A percentile compares a stretch with the other conserved stretches of the same genome.
phyloP scores from a whole-genome alignment of 2,329 filamentous ascomycete species.

The Tolypocladium amazonense region DNA sequence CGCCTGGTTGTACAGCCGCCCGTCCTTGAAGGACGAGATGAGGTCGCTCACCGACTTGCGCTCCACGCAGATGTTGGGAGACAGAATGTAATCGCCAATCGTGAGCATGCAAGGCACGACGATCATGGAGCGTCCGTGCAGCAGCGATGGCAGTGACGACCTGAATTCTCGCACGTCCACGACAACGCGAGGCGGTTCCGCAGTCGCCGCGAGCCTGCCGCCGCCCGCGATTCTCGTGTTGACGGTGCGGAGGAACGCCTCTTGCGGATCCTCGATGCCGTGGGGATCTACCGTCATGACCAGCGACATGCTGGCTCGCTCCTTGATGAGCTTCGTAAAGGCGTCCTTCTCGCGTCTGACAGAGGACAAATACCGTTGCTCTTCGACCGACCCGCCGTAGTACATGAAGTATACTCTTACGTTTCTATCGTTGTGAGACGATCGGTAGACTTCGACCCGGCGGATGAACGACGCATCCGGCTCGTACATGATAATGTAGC shows the following conservation, averaged over 20 bases:
- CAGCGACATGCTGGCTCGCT: conserved; percentile 85
- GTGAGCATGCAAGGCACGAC: conserved; percentile 93
- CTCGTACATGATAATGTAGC: conserved; percentile 98
- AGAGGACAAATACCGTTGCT: conserved; percentile 81
- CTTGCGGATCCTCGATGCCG: conserved; percentile 69
- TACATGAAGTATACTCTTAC: conserved; percentile 96
- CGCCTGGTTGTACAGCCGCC: conserved; percentile 81
- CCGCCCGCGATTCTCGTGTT: conserved; percentile 96
- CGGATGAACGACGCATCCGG: conserved; percentile 91
- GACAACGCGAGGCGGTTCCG: conserved; percentile 79
- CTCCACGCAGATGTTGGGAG: conserved; percentile 84
- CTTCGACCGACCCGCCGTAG: conserved; percentile 89
- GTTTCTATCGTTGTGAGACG: conserved; percentile 80
- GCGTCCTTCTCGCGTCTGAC: conserved; percentile 94
- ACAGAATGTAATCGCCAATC: conserved; percentile 91
- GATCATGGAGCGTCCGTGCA: conserved; percentile 80
- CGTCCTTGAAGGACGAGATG: conserved; percentile 84
- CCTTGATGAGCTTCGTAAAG: conserved; percentile 89
- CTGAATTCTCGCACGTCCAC: conserved; percentile 96
- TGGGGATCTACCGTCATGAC: conserved; percentile 67
- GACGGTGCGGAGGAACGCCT: conserved; percentile 85
- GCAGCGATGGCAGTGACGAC: conserved; percentile 78
- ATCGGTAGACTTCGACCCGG: conserved; percentile 88
- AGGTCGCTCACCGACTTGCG: conserved; percentile 88
- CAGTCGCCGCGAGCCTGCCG: conserved; percentile 71